Evolutionary conservation across 768 basidiomycete genomes (phyloP).

Genomic region (Leccinum boreale): DNA sequence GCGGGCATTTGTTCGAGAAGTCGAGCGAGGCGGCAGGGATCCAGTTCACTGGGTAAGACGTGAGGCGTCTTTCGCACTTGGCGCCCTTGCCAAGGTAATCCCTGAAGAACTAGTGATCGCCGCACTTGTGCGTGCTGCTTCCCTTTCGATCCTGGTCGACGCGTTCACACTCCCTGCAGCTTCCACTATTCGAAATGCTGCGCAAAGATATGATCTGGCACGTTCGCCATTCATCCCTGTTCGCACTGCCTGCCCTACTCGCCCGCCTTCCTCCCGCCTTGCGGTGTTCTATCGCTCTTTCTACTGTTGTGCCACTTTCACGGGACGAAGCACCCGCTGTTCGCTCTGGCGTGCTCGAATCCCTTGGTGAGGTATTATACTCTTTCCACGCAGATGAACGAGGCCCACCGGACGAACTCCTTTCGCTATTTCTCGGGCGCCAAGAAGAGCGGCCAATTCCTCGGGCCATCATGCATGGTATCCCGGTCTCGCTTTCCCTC

Average conservation of each 20-base stretch:
- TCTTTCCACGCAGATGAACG: conserved; percentile 62
- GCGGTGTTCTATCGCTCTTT: conserved; percentile 63
- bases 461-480: conserved; percentile 18
- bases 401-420: conserved; percentile 71
- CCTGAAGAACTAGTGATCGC: conserved; percentile 66
- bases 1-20: conserved; percentile 67
- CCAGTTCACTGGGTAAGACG: conserved; percentile 74
- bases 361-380: conserved; percentile 85
- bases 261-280: conserved; percentile 55
- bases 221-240: conserved; percentile 84
- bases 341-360: conserved; percentile 76
- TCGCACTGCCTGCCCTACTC: conserved; percentile 79
- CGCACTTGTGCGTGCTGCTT: conserved; percentile 50
- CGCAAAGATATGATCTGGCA: conserved; percentile 70
- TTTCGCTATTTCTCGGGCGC: conserved; percentile 72
- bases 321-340: conserved; percentile 64
- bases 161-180: conserved; percentile 40
- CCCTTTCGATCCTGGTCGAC: conserved; percentile 1
- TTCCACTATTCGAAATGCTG: conserved; percentile 75
- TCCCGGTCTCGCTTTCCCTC: conserved; percentile 8
- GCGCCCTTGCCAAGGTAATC: conserved; percentile 83
- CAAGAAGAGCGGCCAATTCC: conserved; percentile 41
- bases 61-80: conserved; percentile 86
- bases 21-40: conserved; percentile 64
- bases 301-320: conserved; percentile 60